Conservation (phyloP, 1,284 basidiomycete species). For the Calocybe gambosa region DNA sequence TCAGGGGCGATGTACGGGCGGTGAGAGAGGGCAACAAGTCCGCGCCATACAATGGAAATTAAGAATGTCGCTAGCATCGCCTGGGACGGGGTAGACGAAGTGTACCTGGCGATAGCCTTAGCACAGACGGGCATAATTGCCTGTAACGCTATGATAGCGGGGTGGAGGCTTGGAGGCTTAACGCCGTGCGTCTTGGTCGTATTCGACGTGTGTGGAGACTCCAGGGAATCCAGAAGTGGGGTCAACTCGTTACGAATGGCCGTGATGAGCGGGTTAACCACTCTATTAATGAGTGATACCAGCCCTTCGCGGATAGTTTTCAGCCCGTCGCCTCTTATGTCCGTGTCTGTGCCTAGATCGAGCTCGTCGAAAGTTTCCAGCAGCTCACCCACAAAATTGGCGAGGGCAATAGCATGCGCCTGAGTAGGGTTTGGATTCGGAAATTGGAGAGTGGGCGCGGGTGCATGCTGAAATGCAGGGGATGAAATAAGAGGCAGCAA, state of each 20-base stretch:
- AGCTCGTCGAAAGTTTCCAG: conserved; percentile 63
- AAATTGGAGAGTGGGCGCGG: conserved; percentile 42
- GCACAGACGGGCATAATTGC: conserved; percentile 54
- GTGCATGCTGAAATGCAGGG: conserved; percentile 48
- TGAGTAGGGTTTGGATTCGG: conserved; percentile 61
- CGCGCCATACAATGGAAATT: conserved; percentile 68
- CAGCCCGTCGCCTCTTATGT: conserved; percentile 58
- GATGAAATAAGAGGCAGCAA: conserved; percentile 63
- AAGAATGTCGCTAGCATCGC: conserved; percentile 58
- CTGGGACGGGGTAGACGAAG: conserved; percentile 46
- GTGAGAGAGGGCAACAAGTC: conserved; percentile 61
- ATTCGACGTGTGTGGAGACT: conserved; percentile 32
- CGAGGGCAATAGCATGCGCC: conserved; percentile 60
- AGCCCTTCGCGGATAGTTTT: conserved; percentile 61
- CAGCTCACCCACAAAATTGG: conserved; percentile 64
- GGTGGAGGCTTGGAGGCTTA: conserved; percentile 41
- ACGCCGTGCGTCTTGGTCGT: conserved; percentile 29
- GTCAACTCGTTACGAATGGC: conserved; percentile 57
- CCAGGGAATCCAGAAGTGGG: conserved; percentile 56
- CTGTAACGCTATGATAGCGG: conserved; percentile 54
- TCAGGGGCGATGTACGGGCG: conserved; percentile 34
- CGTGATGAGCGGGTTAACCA: conserved; percentile 56
- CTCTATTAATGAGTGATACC: conserved; percentile 57
- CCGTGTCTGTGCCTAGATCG: conserved; percentile 52
- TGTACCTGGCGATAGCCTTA: conserved; percentile 52